These are phyloP conservation scores for Dendrobium huoshanense DNA, from an alignment of 106 monocot species.

Conservation along the genomic window DNA sequence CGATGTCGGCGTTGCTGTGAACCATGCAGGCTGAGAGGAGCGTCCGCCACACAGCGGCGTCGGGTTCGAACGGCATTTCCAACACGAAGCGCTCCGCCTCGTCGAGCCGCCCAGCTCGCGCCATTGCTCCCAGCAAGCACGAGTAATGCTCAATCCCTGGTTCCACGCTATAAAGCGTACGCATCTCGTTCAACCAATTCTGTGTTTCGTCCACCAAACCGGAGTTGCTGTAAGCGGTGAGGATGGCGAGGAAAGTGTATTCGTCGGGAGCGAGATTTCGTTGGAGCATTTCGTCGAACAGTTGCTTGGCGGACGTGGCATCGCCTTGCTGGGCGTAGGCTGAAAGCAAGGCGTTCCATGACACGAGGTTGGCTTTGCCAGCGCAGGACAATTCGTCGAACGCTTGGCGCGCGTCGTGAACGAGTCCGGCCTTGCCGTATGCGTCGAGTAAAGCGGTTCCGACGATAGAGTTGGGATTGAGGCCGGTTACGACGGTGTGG, in stretches of 20 bases:
- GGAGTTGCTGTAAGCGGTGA: conserved; percentile 43
- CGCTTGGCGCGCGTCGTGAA: conserved; percentile 18
- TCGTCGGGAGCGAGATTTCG: conserved; percentile 23
- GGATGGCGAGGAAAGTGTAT: conserved; percentile 34
- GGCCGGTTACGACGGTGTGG: conserved; percentile 33
- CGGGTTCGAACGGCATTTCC: conserved; percentile 55
- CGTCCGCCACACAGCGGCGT: conserved; percentile 56
- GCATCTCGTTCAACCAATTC: conserved; percentile 39
- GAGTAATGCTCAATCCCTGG: conserved; percentile 54
- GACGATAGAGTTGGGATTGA: conserved; percentile 23
- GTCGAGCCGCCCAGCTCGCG: conserved; percentile 31
- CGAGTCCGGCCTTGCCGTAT: conserved; percentile 43
- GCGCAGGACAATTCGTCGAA: conserved; percentile 14
- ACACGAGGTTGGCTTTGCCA: conserved; percentile 13
- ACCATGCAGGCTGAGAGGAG: conserved; percentile 40
- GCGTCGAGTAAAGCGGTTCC: conserved; percentile 40
- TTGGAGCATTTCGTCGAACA: conserved; percentile 37
- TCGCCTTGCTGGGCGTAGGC: conserved; percentile 59
- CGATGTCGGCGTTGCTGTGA: conserved; percentile 25
- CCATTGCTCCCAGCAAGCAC: conserved; percentile 53
- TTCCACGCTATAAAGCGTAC: conserved; percentile 10
- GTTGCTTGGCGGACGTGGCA: background rate
- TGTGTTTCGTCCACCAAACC: conserved; percentile 30
- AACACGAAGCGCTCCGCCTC: conserved; percentile 33
- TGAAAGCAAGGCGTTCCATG: conserved; percentile 42